A percentile compares a stretch with the other conserved stretches of the same genome.
phyloP scores from a whole-genome alignment of 208 protist genomes.

The Trichomonas tenax region DNA sequence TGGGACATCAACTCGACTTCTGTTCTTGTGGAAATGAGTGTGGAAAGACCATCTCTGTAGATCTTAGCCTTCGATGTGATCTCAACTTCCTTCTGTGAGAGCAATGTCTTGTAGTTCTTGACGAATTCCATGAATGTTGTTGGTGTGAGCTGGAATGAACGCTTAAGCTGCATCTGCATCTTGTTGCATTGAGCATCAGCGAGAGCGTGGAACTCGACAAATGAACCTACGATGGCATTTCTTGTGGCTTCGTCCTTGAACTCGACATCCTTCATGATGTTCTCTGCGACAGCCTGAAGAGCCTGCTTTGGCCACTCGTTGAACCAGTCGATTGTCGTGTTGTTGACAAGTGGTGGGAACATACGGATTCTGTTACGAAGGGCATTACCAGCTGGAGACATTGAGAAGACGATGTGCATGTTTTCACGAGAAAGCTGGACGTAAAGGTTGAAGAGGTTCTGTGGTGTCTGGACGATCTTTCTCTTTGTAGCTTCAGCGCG shows the following conservation, averaged over 20 bases:
- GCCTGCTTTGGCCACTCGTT: slow-evolving; percentile 85
- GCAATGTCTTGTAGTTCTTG: slow-evolving; percentile 69
- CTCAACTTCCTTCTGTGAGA: slow-evolving; percentile 68
- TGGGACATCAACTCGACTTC: slow-evolving; percentile 53
- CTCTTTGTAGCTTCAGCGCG: slow-evolving; percentile 55
- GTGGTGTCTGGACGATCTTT: slow-evolving; percentile 56
- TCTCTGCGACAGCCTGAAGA: slow-evolving; percentile 69
- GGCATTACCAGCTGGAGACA: slow-evolving; percentile 76
- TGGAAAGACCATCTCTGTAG: slow-evolving; percentile 49
- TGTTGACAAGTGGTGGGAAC: slow-evolving; percentile 88
- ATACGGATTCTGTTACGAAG: slow-evolving; percentile 85
- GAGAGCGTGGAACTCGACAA: slow-evolving; percentile 71
- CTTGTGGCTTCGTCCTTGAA: slow-evolving; percentile 47
- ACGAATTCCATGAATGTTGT: slow-evolving; percentile 88
- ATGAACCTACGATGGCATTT: slow-evolving; percentile 61
- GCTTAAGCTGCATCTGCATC: slow-evolving; percentile 72
- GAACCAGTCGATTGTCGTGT: slow-evolving; percentile 95
- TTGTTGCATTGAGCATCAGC: slow-evolving; percentile 59
- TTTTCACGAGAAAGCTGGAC: slow-evolving; percentile 73
- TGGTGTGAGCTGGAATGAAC: slow-evolving; percentile 91
- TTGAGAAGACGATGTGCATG: slow-evolving; percentile 82
- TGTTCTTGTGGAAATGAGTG: slow-evolving; percentile 47
- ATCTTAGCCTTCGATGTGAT: slow-evolving; percentile 50
- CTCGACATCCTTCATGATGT: slow-evolving; percentile 63
- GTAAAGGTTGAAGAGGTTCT: slow-evolving; percentile 78